Base-by-base conservation (phyloP, 2,329 filamentous ascomycete species). In the Dactylellina sp. region DNA sequence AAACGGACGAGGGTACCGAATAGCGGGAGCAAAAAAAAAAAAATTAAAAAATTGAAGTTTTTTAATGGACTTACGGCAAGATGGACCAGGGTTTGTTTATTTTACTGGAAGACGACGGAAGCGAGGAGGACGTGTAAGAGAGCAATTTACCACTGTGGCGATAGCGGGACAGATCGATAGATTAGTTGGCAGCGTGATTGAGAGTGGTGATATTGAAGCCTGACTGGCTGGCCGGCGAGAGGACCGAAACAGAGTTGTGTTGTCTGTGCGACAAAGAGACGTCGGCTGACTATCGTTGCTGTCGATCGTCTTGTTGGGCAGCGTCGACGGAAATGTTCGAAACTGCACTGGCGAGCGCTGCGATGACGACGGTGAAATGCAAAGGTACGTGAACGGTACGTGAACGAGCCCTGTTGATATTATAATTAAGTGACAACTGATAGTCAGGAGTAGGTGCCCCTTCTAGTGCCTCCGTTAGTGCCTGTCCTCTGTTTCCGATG, bases 181-280 rank as follows among this genome's bases (percentile, higher is more conserved):
- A 42, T 14, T 6, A 22, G 42, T 22, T 5, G n/a, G 20, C 16
- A 11, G 42, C 42, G 9, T 46, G 12, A 18, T 46, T 2, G n/a
- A 18, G 16, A 20, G 42, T 4, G 6, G 3, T 42, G 12, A 18
- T 42, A 42, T n/a, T 42, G 14, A n/a, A n/a, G n/a, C n/a, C n/a
- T 18, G 4, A 42, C 5, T 5, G 39, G 39, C 14, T n/a, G n/a
- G n/a, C n/a, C 18, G 44, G n/a, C 28, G 9, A 9, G 28, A 32
- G 9, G 28, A 9, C 28, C 28, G 28, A 32, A 39, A n/a, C 22
- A 42, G n/a, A 7, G 22, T 35, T 60, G 70, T 57, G 70, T 74
- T 66, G 70, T 61, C 70, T 47, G 60, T 65, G 60, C 20, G 60
- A 64, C 60, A 12, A 35, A 25, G 22, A 12, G 68, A 72, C 70